These are phyloP conservation scores for Madurella mycetomatis DNA, from an alignment of 2,329 filamentous ascomycete species.

Conservation along the genomic window DNA sequence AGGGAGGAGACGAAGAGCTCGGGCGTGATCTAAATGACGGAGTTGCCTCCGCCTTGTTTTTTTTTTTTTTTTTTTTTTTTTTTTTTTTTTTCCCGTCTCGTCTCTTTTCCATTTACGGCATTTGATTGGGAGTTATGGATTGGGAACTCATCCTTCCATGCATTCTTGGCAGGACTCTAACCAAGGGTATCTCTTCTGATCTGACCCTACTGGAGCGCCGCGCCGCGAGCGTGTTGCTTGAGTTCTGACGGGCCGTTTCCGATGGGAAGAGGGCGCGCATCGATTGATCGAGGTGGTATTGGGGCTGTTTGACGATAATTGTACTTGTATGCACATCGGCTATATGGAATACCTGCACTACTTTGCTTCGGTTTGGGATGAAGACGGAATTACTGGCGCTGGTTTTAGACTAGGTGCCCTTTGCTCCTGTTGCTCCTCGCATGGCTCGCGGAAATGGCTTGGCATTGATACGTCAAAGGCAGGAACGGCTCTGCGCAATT, in stretches of 20 bases:
- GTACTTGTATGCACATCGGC: neutral
- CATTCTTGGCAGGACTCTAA: neutral
- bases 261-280: neutral
- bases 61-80: neutral
- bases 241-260: too few relatives aligned
- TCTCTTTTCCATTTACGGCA: neutral
- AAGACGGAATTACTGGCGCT: too few relatives aligned
- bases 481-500: too few relatives aligned
- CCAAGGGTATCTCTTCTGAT: neutral
- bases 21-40: neutral
- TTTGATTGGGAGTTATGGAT: neutral
- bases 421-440: too few relatives aligned
- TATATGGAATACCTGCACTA: neutral
- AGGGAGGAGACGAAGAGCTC: constrained; percentile 1
- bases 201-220: too few relatives aligned
- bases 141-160: neutral
- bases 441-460: too few relatives aligned
- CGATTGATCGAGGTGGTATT: neutral
- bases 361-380: neutral
- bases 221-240: too few relatives aligned
- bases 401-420: too few relatives aligned
- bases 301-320: neutral
- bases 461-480: too few relatives aligned
- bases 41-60: too few relatives aligned
- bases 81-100: neutral